These are phyloP conservation scores for Papiliotrema laurentii DNA, from an alignment of 1,284 basidiomycete genomes.

Conservation along the genomic window DNA sequence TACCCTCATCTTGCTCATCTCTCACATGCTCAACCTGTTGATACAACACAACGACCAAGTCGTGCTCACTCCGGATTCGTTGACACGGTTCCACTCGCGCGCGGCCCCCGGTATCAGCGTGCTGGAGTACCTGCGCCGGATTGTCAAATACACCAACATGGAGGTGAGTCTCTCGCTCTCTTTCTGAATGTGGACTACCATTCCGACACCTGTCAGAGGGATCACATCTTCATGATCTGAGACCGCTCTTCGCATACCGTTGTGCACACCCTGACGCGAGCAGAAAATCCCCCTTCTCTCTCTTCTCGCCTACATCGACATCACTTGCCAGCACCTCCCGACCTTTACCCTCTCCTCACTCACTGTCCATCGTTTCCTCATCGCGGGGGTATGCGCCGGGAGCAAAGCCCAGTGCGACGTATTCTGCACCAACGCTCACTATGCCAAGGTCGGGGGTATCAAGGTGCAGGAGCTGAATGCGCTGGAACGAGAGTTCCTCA, in stretches of 20 bases:
- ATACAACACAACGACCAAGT: constrained; percentile 92
- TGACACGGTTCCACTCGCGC: constrained; percentile 91
- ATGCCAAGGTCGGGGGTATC: constrained; percentile 91
- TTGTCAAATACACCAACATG: constrained; percentile 86
- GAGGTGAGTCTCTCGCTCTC: constrained; percentile 59
- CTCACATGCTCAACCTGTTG: constrained; percentile 88
- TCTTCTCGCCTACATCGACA: constrained; percentile 88
- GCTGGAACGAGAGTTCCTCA: constrained; percentile 85
- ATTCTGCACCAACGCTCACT: constrained; percentile 86
- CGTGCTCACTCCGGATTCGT: constrained; percentile 46
- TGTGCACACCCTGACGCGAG: no score
- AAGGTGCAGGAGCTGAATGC: constrained; percentile 81
- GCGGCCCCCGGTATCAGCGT: constrained; percentile 78
- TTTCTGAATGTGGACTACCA: no score
- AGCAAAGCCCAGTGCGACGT: constrained; percentile 88
- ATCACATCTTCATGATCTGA: no score
- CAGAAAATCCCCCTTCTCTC: constrained; percentile 85
- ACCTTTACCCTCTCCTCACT: constrained; percentile 86
- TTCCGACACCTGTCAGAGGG: no score
- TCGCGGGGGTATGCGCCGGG: constrained; percentile 78
- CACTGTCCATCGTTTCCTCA: constrained; percentile 92
- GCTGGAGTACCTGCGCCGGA: constrained; percentile 82
- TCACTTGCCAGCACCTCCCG: constrained; percentile 78
- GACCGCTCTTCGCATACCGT: no score
- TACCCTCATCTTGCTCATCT: constrained; percentile 77